Evolutionary conservation across 192 early-diverging fungal species (phyloP), one percentile per base, ranked within the genome.

Genomic region (Backusella tuberculispora): DNA sequence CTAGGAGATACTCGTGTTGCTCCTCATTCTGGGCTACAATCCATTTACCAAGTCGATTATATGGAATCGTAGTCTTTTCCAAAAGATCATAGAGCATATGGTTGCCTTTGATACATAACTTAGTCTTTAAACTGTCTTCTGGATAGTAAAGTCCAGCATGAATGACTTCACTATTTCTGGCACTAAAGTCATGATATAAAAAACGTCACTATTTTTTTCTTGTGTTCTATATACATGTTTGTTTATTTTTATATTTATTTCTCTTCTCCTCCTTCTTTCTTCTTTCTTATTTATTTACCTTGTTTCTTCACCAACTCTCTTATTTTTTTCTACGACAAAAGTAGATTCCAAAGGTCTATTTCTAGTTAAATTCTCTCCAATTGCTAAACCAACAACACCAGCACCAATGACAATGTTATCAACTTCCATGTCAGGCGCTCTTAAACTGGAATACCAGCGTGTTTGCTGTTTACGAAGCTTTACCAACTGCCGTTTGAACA

Each of bases 91-190:
- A 95, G 21, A 97, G 74, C 66, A 92, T 75, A 0, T 81, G 47
- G 24, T 92, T 93, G 26, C 95, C 95, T 4, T 88, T 83, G 26
- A 94, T 92, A 76, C 94, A 95, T 0, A 97, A 81, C 29, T 53
- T 66, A 10, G 94, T 94, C 75, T 94, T 94, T 43, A 95, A 79
- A 42, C 90, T 93, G 71, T 89, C 78, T 14, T 72, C 69, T 1
- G 94, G 93, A 53, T 95, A 97, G 81, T 95, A 94, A 13, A 97
- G 81, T 0, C 95, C 95, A 7, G 92, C 93, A 63, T 97, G 95
- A 74, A 97, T 97, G 14, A 97, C 92, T 76, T 95, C 92, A 71
- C 91, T 94, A 85, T 95, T 97, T 14, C 95, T 79, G 34, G 94
- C 92, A 75, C 92, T 90, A 34, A 10, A 12, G 38, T 43, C 43